Base-by-base conservation (phyloP, 2,329 filamentous ascomycete species). In the Aspergillus thermomutatus region DNA sequence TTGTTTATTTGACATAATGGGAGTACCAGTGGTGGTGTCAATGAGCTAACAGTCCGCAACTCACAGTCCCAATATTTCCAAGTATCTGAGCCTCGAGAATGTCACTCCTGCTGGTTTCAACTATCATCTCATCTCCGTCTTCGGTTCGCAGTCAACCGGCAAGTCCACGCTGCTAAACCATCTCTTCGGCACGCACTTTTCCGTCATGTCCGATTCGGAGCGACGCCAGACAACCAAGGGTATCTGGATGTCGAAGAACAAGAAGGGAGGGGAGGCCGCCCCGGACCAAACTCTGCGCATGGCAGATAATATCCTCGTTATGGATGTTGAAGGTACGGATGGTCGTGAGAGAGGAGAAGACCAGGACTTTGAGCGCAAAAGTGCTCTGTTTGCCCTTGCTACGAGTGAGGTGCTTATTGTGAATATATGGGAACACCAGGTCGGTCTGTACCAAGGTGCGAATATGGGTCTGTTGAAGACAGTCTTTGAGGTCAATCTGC, bases 211-310 rank as follows among this genome's bases (percentile, higher is more conserved):
- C 67, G 94, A 99, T 82, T 83, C 87, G 60, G 92, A 97, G 75
- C 86, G 94, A 63, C 87, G 92, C 60, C 94, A 99, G 82, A 99
- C 94, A 0, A 99, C 94, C 47, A 99, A 97, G 81, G 94, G 94
- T 71, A 99, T 99, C 73, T 99, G 94, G 94, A 89, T 99, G 88
- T 96, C 92, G 63, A 96, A 96, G 80, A 97, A 97, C 78, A 96
- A 96, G 82, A 82, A 64, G 75, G 79, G 52, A 75, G 76, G 62
- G 74, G 79, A 56, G 62, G 67, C 56, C 21, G 58, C 64, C 3
- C 10, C 23, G 5, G 58, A 55, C 52, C 80, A 77, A 55, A 77
- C 74, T 50, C 77, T 78, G 63, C 80, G 80, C 62, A 97, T 97
- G 92, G 92, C 93, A 54, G 91, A 96, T 69, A 99, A 99, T 75